Base-by-base conservation (phyloP, 2,329 filamentous ascomycete species). In the Didymosphaeria variabile region DNA sequence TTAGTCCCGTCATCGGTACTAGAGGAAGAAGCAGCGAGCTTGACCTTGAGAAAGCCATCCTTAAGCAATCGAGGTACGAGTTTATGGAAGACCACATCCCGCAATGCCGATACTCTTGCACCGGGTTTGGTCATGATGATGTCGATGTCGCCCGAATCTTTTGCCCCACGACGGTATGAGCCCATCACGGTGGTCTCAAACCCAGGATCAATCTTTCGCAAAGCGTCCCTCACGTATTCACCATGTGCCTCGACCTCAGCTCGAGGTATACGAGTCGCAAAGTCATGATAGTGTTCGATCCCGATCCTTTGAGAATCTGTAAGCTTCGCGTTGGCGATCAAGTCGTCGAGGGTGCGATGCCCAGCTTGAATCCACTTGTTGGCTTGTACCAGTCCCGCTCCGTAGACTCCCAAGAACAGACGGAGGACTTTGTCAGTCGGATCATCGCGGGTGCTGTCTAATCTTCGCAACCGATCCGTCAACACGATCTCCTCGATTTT, bases 401-500 rank as follows among this genome's bases (percentile, higher is more conserved):
- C 92, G 71, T 97, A 97, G 2, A 97, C 87, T 0, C 88, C 86
- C 26, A 92, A 82, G 71, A 97, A 97, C 0, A 87, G 76, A 59
- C 89, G 86, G 0, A 97, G 79, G 0, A 87, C 79, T 17, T 83
- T 79, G 64, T 93, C 88, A n/a, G 84, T 82, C 0, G 90, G 87
- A 50, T 96, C 90, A 3, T 83, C 78, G 57, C 86, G 85, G 0
- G 91, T 87, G 68, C 89, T 87, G 36, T 97, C 90, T 0, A 97
- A 84, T 40, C 90, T 86, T 45, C 86, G 86, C 0, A 97, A 85
- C 29, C 84, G 83, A 69, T 92, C 86, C 0, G 92, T 97, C 42
- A 84, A 83, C 2, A 88, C 91, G 46, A 97, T 97, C 73, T 97
- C 94, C 70, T 95, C 92, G 64, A 98, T 95, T 76, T 97, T 97